Conservation (phyloP, 2,329 filamentous ascomycete species). For the Botrytis sinoallii region DNA sequence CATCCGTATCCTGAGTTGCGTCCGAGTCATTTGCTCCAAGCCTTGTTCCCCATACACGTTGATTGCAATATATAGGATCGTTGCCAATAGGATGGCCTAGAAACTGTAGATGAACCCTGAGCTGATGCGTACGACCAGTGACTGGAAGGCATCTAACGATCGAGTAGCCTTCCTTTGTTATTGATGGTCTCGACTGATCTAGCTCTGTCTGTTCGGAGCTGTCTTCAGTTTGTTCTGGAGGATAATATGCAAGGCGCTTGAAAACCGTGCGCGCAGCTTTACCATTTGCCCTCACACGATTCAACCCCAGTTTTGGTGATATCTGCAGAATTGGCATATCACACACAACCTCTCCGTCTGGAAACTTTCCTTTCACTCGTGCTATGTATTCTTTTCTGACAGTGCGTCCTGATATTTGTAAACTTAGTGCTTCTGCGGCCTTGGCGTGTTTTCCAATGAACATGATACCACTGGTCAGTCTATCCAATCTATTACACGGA, state of each 20-base stretch:
- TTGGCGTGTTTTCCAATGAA: conserved; percentile 86
- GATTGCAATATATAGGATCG: conserved; percentile 96
- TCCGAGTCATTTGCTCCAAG: conserved; percentile 69
- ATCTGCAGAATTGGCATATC: conserved; percentile 92
- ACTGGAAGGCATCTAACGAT: conserved; percentile 92
- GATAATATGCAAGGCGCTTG: conserved; percentile 88
- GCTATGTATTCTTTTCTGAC: conserved; percentile 96
- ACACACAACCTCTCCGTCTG: conserved; percentile 85
- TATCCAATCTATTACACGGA: conserved; percentile 89
- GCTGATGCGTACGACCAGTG: conserved; percentile 90
- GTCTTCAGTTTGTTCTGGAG: conserved; percentile 38
- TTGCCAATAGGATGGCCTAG: conserved; percentile 94
- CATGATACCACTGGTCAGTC: conserved; percentile 95
- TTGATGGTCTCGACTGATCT: conserved; percentile 40
- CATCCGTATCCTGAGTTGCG: conserved; percentile 69
- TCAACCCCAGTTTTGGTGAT: conserved; percentile 90
- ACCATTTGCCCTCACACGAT: conserved; percentile 88
- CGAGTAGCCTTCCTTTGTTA: conserved; percentile 75
- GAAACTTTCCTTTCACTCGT: conserved; percentile 85
- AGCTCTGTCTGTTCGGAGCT: conserved; percentile 12
- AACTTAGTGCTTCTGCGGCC: conserved; percentile 72
- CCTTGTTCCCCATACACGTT: conserved; percentile 80
- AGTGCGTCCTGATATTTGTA: conserved; percentile 73
- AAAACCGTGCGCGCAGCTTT: conserved; percentile 91
- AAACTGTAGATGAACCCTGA: conserved; percentile 92